Percentiles rank a stretch among this genome's conserved stretches.
phyloP scores from a whole-genome alignment of 371 early-diverging fungal genomes.

The Syncephalastrum racemosum region DNA sequence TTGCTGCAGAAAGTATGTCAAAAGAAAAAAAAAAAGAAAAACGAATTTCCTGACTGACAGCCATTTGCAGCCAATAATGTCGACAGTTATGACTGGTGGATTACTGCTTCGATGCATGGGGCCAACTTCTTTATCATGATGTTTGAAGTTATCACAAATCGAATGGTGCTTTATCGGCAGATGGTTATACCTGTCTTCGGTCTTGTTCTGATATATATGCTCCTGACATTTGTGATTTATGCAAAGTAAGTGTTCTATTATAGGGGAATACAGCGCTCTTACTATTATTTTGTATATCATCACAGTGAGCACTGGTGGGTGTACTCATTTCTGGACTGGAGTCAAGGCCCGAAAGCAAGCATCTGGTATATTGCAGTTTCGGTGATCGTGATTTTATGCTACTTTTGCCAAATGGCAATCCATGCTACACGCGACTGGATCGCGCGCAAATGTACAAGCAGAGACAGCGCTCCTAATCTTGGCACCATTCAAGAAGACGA shows the following conservation, averaged over 20 bases:
- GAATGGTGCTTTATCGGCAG: constrained; percentile 38
- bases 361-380: constrained; percentile 48
- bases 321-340: constrained; percentile 58
- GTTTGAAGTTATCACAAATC: constrained; percentile 46
- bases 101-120: constrained; percentile 52
- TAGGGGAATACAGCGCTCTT: background rate
- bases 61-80: background rate
- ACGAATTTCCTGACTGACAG: background rate
- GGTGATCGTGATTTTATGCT: constrained; percentile 34
- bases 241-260: constrained; percentile 26
- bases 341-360: constrained; percentile 40
- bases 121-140: constrained; percentile 51
- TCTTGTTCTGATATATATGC: constrained; percentile 48
- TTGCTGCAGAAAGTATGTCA: background rate
- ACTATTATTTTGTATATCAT: background rate
- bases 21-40: too few species aligned
- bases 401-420: constrained; percentile 39
- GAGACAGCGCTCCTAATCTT: too few species aligned
- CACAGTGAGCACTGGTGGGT: constrained; percentile 42
- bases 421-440: constrained; percentile 41
- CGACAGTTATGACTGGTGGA: constrained; percentile 32
- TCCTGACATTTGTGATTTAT: constrained; percentile 48
- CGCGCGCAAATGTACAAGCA: constrained; percentile 5
- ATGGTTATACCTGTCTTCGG: constrained; percentile 38
- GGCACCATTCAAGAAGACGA: too few species aligned